Evolutionary conservation across 495 filamentous ascomycete genomes (phyloP).

Genomic region (Hyaloscypha hepaticicola): DNA sequence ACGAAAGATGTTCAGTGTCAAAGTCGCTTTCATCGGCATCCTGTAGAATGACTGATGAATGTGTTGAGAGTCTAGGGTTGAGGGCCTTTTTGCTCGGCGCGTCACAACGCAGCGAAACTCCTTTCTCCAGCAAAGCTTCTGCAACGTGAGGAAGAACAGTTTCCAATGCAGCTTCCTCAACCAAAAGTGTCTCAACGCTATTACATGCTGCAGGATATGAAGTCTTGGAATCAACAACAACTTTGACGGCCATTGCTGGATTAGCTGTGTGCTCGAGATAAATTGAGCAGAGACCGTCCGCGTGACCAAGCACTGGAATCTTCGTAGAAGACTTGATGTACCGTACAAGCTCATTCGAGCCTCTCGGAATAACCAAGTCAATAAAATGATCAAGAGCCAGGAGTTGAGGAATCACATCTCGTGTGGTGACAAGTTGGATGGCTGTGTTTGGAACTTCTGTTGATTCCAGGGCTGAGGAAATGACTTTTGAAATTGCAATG

Average conservation of each 20-base stretch:
- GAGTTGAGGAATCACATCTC: constrained; percentile 83
- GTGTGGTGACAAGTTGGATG: constrained; percentile 89
- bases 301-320: constrained; percentile 95
- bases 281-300: constrained; percentile 88
- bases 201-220: constrained; percentile 98
- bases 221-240: constrained; percentile 89
- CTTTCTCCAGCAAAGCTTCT: constrained; percentile 65
- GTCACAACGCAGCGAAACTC: constrained; percentile 87
- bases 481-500: constrained; percentile 78
- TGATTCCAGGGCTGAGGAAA: constrained; percentile 71
- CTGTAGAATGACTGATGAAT: constrained; percentile 46
- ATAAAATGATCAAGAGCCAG: constrained; percentile 81
- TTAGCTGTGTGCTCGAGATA: constrained; percentile 85
- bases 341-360: constrained; percentile 88
- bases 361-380: constrained; percentile 92
- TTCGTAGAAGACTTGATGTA: constrained; percentile 87
- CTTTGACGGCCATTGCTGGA: constrained; percentile 64
- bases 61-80: constrained; percentile 34
- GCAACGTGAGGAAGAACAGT: constrained; percentile 72
- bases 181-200: constrained; percentile 81
- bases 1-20: constrained; percentile 84
- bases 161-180: constrained; percentile 68
- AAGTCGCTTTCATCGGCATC: constrained; percentile 69
- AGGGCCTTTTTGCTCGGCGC: constrained; percentile 60
- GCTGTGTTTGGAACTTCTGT: constrained; percentile 82